Evolutionary conservation across 2,329 filamentous ascomycete genomes (phyloP).

Genomic region (Penicillium fuscoglaucum): DNA sequence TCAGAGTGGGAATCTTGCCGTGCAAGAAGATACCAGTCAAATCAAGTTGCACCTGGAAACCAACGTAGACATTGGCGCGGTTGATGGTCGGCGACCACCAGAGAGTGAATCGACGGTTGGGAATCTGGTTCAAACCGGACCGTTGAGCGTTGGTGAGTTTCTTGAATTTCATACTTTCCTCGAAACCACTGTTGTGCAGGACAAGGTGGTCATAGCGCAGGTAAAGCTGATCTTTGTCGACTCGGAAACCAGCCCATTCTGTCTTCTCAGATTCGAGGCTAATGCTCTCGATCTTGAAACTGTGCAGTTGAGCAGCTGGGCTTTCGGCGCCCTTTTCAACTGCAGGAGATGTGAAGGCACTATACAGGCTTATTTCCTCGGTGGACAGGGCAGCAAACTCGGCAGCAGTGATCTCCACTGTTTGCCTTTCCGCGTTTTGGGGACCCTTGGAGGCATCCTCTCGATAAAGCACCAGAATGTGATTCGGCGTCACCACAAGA

Average conservation of each 20-base stretch:
- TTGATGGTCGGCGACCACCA: constrained; percentile 98
- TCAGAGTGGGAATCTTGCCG: constrained; percentile 96
- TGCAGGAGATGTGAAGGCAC: constrained; percentile 30
- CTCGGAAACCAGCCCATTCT: constrained; percentile 54
- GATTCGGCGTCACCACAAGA: constrained; percentile 53
- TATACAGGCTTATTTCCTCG: constrained; percentile 40
- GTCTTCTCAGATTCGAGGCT: constrained; percentile 46
- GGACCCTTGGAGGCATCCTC: constrained; percentile 10
- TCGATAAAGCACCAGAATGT: constrained; percentile 50
- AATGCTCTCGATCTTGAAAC: constrained; percentile 46
- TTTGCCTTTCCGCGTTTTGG: constrained; percentile 30
- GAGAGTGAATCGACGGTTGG: constrained; percentile 94
- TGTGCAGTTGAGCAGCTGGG: constrained; percentile 21
- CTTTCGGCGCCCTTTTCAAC: neutral
- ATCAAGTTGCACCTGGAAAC: constrained; percentile 98
- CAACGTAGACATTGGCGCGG: constrained; percentile 94
- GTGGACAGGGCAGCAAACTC: constrained; percentile 45
- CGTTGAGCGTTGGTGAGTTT: constrained; percentile 97
- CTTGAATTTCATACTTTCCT: constrained; percentile 86
- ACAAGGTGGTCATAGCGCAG: constrained; percentile 52
- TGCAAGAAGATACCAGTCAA: constrained; percentile 98
- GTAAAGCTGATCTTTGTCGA: constrained; percentile 54
- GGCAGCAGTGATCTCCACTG: constrained; percentile 50
- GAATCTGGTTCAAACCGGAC: constrained; percentile 96
- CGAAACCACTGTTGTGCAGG: constrained; percentile 54